These are phyloP conservation scores for Phaeosphaeria sp. DNA, from an alignment of 2,329 filamentous ascomycete species.

Conservation along the genomic window DNA sequence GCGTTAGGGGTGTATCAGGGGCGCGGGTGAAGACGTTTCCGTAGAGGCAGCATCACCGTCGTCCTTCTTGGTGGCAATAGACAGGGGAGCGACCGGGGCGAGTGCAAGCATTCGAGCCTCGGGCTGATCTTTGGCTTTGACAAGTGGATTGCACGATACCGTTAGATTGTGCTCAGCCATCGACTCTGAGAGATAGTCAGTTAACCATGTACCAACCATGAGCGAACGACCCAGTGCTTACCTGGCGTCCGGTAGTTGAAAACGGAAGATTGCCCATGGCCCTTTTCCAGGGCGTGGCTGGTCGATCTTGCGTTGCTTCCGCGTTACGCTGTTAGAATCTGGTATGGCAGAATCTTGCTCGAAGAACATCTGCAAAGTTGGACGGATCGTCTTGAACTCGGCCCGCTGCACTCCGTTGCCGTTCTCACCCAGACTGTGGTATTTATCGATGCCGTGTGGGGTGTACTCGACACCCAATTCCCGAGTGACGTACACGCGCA, in stretches of 20 bases:
- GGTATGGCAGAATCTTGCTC: slow-evolving; percentile 22
- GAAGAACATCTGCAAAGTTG: slow-evolving; percentile 30
- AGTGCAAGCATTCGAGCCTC: slow-evolving; percentile 18
- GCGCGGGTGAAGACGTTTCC: slow-evolving; percentile 15
- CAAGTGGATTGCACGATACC: slow-evolving; percentile 11
- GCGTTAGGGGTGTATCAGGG: slow-evolving; percentile 10
- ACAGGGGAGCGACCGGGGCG: slow-evolving; percentile 21
- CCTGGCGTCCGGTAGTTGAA: slow-evolving; percentile 50
- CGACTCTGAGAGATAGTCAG: slow-evolving; percentile 18
- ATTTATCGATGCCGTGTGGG: slow-evolving; percentile 15
- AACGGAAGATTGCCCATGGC: slow-evolving; percentile 51
- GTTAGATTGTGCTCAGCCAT: slow-evolving; percentile 17
- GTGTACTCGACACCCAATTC: slow-evolving; percentile 22
- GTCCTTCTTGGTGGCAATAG: slow-evolving; percentile 8
- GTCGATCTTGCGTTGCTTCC: slow-evolving; percentile 17
- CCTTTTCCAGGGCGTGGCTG: slow-evolving; percentile 38
- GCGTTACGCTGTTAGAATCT: slow-evolving; percentile 9
- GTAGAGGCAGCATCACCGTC: slow-evolving; percentile 18
- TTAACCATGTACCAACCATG: neutral
- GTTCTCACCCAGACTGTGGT: slow-evolving; percentile 7
- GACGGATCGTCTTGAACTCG: slow-evolving; percentile 24
- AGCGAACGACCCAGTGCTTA: slow-evolving; percentile 3
- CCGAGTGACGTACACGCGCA: slow-evolving; percentile 36
- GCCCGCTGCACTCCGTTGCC: neutral
- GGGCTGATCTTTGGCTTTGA: slow-evolving; percentile 7